A percentile compares a stretch with the other conserved stretches of the same genome.
phyloP scores from a whole-genome alignment of 176 grass and related monocot species.

The Oryza longistaminata region DNA sequence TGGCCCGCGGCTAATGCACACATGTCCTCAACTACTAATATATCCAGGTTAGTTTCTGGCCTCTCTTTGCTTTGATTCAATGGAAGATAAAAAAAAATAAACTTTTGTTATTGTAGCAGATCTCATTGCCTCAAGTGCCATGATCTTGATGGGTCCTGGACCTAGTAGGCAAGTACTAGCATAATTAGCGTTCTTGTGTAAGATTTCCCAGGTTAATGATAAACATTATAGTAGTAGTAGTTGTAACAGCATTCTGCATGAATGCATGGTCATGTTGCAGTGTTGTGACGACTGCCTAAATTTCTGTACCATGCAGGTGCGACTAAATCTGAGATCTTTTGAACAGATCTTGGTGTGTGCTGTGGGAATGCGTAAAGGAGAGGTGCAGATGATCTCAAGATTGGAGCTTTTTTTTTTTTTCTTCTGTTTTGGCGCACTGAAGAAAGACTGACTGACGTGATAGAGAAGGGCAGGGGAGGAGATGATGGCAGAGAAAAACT shows the following conservation, averaged over 20 bases:
- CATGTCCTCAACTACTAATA: not conserved
- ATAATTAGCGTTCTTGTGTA: not conserved
- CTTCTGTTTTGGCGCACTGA: not conserved
- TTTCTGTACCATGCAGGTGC: conserved; percentile 27
- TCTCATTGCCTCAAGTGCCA: not conserved
- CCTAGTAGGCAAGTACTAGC: not conserved
- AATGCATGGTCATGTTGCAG: not conserved
- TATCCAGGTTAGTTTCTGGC: not conserved
- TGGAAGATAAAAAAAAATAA: no score
- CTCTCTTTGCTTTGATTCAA: not conserved
- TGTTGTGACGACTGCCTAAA: conserved; percentile 19
- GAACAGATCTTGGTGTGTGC: conserved; percentile 36
- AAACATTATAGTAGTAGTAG: not conserved
- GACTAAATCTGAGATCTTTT: conserved; percentile 37
- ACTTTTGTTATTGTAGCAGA: not conserved
- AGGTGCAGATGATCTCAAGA: conserved; percentile 2
- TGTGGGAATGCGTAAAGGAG: conserved; percentile 22
- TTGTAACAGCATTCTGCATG: no score
- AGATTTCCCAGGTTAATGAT: conserved; percentile 17
- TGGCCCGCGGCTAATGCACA: not conserved
- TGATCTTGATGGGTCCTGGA: not conserved
- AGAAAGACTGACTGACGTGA: conserved; percentile 34
- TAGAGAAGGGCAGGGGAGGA: conserved; percentile 20
- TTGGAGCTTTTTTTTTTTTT: not conserved
- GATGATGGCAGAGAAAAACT: conserved; percentile 1